Evolutionary conservation across 139 green algal genomes (phyloP).

Genomic region (Tetraselmis chui): DNA sequence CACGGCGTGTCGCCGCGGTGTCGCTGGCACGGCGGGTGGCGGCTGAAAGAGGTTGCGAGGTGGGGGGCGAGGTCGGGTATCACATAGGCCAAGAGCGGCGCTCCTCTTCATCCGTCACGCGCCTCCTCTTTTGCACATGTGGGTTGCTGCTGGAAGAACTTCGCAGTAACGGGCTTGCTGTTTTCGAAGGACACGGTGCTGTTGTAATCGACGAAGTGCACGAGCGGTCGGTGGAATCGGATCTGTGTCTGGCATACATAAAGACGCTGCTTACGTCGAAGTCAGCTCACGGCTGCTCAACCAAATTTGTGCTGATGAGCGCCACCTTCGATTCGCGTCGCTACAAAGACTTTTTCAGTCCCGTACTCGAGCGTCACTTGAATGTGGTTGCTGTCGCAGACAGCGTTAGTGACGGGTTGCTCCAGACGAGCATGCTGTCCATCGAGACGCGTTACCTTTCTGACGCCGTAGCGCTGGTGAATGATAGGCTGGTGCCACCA

Average conservation of each 20-base stretch:
- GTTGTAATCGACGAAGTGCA: not conserved
- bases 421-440: not conserved
- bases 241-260: not conserved
- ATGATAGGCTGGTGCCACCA: not conserved
- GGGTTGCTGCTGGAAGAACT: slow-evolving; percentile 34
- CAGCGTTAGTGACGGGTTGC: not conserved
- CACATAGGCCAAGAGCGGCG: slow-evolving; percentile 23
- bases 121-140: slow-evolving; percentile 30
- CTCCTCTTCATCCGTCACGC: slow-evolving; percentile 15
- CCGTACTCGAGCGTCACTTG: not conserved
- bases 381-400: not conserved
- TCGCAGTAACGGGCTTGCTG: slow-evolving; percentile 5
- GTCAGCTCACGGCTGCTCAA: not conserved
- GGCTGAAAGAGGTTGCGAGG: slow-evolving; percentile 12
- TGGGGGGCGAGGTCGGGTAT: slow-evolving; percentile 29
- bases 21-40: slow-evolving; percentile 26
- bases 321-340: not conserved
- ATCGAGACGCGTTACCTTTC: not conserved
- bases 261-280: not conserved
- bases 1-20: slow-evolving; percentile 18
- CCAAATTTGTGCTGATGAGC: not conserved
- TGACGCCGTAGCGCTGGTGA: not conserved
- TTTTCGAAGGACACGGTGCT: not conserved
- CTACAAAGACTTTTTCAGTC: not conserved
- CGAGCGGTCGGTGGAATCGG: not conserved